Percentiles rank a stretch among this genome's conserved stretches.
Evolutionary conservation across 2,329 filamentous ascomycete species (phyloP).

Genomic region (Fusarium gaditjirri): DNA sequence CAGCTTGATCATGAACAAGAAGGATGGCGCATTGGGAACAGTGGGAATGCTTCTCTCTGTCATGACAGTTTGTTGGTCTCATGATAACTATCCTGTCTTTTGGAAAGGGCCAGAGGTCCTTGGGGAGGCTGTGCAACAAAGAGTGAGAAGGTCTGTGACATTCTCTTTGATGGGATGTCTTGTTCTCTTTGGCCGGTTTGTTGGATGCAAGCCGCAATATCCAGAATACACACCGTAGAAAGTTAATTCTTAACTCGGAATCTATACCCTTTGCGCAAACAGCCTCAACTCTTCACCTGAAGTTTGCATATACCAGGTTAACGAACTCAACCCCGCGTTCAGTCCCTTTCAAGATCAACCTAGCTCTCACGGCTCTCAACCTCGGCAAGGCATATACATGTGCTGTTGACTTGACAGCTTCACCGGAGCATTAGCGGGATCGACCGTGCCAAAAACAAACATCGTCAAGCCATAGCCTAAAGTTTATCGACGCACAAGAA

Average conservation of each 20-base stretch:
- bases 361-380: background rate
- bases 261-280: background rate
- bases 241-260: background rate
- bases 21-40: constrained; percentile 11
- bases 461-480: constrained; percentile 1
- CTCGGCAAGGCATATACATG: background rate
- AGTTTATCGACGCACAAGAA: constrained; percentile 2
- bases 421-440: background rate
- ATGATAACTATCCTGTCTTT: constrained; percentile 40
- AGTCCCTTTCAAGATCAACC: background rate
- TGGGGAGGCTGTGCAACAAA: constrained; percentile 3
- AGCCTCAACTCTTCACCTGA: background rate
- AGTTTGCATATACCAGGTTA: background rate
- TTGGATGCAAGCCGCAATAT: constrained; percentile 10
- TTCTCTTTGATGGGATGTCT: constrained; percentile 16
- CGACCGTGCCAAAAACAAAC: background rate
- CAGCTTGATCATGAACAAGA: constrained; percentile 34
- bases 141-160: constrained; percentile 14
- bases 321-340: background rate
- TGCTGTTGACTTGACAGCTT: background rate
- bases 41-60: constrained; percentile 26
- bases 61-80: constrained; percentile 28
- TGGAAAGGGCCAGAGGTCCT: constrained; percentile 30
- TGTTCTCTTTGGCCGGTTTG: constrained; percentile 1
- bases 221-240: constrained; percentile 5